Percentiles rank a stretch among this genome's conserved stretches.
These are phyloP conservation scores for Stagonosporopsis tanaceti DNA, from an alignment of 2,329 filamentous ascomycete genomes.

Conservation along the genomic window DNA sequence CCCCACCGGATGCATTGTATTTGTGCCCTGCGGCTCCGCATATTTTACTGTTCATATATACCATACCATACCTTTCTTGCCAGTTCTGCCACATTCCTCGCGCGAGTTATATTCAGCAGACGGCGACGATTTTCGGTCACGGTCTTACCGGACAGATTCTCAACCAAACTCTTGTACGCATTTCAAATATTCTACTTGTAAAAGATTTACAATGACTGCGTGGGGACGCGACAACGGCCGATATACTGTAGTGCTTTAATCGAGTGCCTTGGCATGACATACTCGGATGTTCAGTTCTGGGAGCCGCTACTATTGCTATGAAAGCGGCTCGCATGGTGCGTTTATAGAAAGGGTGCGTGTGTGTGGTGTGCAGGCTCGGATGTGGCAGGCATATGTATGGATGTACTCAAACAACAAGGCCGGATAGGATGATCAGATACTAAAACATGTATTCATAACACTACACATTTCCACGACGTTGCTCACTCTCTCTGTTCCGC, in stretches of 20 bases:
- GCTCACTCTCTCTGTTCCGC: too few species aligned
- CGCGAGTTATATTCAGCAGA: neutral
- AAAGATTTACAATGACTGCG: slow-evolving; percentile 3
- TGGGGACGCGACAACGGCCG: slow-evolving; percentile 5
- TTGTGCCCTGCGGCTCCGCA: neutral
- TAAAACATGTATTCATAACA: neutral
- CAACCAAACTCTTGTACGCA: neutral
- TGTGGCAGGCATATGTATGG: neutral
- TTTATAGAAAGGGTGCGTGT: slow-evolving; percentile 2
- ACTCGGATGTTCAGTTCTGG: neutral
- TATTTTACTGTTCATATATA: neutral
- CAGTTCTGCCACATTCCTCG: neutral
- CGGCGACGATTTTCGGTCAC: neutral
- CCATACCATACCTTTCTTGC: neutral
- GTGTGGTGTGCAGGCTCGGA: neutral
- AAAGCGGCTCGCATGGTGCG: neutral
- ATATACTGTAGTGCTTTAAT: slow-evolving; percentile 6
- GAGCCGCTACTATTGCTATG: neutral
- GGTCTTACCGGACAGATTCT: neutral
- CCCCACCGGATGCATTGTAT: neutral
- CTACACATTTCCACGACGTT: too few species aligned
- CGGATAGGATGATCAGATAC: neutral
- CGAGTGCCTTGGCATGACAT: slow-evolving; percentile 8
- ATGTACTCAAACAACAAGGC: neutral
- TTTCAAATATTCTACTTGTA: neutral